Conservation (phyloP, 164 flowering plant genomes). For the Macadamia tetraphylla region DNA sequence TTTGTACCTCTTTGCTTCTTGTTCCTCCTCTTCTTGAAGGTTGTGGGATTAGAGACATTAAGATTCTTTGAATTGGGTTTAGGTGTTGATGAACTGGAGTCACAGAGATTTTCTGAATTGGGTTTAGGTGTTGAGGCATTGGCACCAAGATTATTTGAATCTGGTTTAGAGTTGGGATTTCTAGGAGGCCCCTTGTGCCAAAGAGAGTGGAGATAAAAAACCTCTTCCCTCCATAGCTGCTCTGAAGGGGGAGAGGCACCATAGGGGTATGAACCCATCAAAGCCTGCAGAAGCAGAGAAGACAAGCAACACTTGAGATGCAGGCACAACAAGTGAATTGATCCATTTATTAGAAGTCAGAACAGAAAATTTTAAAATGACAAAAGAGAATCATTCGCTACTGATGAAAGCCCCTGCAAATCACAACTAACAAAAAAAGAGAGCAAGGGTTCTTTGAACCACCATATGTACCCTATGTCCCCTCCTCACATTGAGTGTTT, state of each 20-base stretch:
- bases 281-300: background rate
- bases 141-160: background rate
- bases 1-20: background rate
- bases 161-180: conserved; percentile 19
- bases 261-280: background rate
- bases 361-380: no score
- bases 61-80: no score
- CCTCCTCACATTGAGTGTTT: no score
- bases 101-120: background rate
- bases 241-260: conserved; percentile 14
- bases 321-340: no score
- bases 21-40: conserved; percentile 31
- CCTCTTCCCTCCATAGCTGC: conserved; percentile 48
- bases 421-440: no score
- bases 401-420: no score
- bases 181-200: conserved; percentile 67
- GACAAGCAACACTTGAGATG: no score
- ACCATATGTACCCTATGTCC: no score
- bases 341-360: no score
- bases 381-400: no score
- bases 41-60: background rate
- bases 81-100: conserved; percentile 4
- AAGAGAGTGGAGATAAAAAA: conserved; percentile 67
- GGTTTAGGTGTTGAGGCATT: no score
- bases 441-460: no score